phyloP scores from a whole-genome alignment of 257 asterid genomes.

The Penstemon newberryi region DNA sequence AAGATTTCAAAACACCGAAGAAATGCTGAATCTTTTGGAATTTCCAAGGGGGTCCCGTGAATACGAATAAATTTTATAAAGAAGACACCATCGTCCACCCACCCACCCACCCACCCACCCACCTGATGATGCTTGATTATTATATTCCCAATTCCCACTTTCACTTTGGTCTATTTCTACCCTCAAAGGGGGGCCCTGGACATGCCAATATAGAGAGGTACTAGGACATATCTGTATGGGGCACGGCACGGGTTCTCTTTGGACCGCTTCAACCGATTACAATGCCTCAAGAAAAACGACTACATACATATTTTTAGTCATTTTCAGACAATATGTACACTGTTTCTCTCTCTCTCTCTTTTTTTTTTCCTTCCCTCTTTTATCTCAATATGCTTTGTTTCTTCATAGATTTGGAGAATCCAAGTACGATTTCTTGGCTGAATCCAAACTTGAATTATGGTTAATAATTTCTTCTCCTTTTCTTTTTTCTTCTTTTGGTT shows the following conservation, averaged over 20 bases:
- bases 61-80: background rate
- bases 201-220: background rate
- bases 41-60: background rate
- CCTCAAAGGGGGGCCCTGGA: background rate
- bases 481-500: too few relatives aligned
- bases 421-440: too few relatives aligned
- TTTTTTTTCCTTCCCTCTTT: too few relatives aligned
- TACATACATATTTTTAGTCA: background rate
- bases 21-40: too few relatives aligned
- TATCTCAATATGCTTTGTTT: too few relatives aligned
- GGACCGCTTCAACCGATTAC: slow-evolving; percentile 9
- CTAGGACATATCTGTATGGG: background rate
- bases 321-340: background rate
- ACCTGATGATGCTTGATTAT: background rate
- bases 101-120: background rate
- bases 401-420: too few relatives aligned
- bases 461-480: too few relatives aligned
- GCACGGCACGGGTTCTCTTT: slow-evolving; percentile 23
- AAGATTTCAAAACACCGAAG: too few relatives aligned
- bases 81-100: too few relatives aligned
- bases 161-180: background rate
- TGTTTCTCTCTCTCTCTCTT: too few relatives aligned
- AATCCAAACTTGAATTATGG: too few relatives aligned
- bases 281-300: too few relatives aligned
- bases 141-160: background rate